Base-by-base conservation (phyloP, 441 rosid genomes). In the Pelargonium exstipulatum region DNA sequence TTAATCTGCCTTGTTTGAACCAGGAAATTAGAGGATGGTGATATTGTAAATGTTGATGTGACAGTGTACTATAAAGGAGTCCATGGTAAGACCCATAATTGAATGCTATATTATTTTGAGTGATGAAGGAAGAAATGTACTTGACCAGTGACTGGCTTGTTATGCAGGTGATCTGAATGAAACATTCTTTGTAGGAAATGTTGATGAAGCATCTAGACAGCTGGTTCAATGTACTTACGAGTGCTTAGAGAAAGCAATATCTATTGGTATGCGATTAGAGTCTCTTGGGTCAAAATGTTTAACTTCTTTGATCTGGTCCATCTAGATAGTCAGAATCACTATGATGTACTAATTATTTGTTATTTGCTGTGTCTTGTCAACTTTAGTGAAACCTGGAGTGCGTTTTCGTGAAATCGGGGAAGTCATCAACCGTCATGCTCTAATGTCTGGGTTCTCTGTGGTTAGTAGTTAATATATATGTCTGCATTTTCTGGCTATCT, bases 321-420 rank as follows among this genome's bases (percentile, higher is more conserved):
- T 24, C 29, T 24, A 24, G 29, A 24, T 24, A 24, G 29, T 2
- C 3, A 48, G 4, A 24, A 48, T 6, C 14, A 12, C 5, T 49
- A 13, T n/a, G 13, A 1, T 20, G 17, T 14, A 8, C 14, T 51
- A 16, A 51, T 6, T 51, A 14, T 4, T 1, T 51, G 17, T 16
- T 51, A 51, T 51, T 51, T 13, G 13, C 3, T 16, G 58, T 24
- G 49, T 64, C 17, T 18, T 16, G 2, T 69, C 3, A 29, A 74
- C 22, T 73, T 71, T 81, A 94, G 97, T 94, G 70, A 94, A 88
- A 79, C 98, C 97, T 69, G 97, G 97, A 60, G 89, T 91, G 17
- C 83, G 98, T 63, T 91, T 88, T 76, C 97, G 96, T 63, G 98
- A 94, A 77, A 76, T 94, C 6, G 97, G 98, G 35, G 98, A 94